Evolutionary conservation across 2,329 filamentous ascomycete species (phyloP), one percentile per base, ranked within the genome.

Genomic region (Volutella citrinella): DNA sequence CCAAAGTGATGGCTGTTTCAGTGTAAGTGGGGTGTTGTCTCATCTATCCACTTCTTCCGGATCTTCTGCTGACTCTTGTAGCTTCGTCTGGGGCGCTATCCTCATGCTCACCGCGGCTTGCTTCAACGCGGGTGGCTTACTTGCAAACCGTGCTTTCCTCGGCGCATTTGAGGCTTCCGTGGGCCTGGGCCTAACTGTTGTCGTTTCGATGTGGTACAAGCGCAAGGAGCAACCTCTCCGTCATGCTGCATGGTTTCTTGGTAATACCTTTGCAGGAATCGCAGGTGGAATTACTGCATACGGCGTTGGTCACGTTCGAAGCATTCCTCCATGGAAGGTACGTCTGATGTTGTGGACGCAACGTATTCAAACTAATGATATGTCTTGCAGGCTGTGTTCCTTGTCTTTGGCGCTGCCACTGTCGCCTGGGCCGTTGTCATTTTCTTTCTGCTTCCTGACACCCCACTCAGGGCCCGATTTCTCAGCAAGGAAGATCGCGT

Each of bases 111-210:
- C 66, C 54, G 12, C 65, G 0, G 64, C 65, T 0, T 59, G 64
- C 6, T 73, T 68, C 38, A 63, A 56, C 22, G 74, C 67, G 28
- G 67, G 54, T 6, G 67, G 69, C 2, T 56, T 78, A 3, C 49
- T 75, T 14, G 57, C 65, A 1, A 64, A 70, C 9, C 68, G 76
- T 1, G 72, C 78, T 48, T 54, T 78, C 8, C 61, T 78, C 1
- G 76, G 76, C 8, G 61, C 70, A 18, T 66, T 68, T 3, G 75
- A 79, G 51, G 71, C 74, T 3, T 67, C 66, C n/a, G 64, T 76
- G 28, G 68, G 65, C 0, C 75, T 76, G 0, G 67, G 65, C 3
- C 70, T 76, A 33, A 71, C 76, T 56, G 67, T 73, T 43, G 60
- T 78, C 42, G 74, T 70, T 1, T 65, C 65, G 5, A 72, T 68